Base-by-base conservation (phyloP, 2,329 filamentous ascomycete species). In the Microsporum canis region DNA sequence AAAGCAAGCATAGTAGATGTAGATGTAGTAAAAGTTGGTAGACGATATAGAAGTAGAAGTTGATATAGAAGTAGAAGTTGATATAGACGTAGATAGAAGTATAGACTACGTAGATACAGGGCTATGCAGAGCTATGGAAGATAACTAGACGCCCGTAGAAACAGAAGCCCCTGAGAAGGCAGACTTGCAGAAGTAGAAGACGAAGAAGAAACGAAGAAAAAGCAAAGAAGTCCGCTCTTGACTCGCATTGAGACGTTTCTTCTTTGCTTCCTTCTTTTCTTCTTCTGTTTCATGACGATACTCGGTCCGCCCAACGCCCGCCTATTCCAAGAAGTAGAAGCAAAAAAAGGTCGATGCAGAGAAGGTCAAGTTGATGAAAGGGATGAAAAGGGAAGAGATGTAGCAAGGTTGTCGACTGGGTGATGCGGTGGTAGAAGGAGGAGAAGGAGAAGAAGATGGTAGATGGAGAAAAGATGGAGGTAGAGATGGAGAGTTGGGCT, bases 401-500 rank as follows among this genome's bases (percentile, higher is more conserved):
- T 23, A 23, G 17, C 17, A 23, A 23, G 17, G 17, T 23, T 23
- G 17, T 23, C 17, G 17, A 23, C 17, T 23, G 17, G 17, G 17
- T 23, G 17, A 23, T 23, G 17, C 17, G 17, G 17, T 23, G 17
- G 17, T 23, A 23, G 17, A 23, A 23, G 17, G 17, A 23, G 17
- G 17, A 23, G 17, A 23, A 17, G 39, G 17, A 41, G 38, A 43
- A 43, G n/a, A 43, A 41, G 39, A n/a, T n/a, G 17, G n/a, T n/a
- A 41, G 39, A 4, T 14, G 38, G 4, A 14, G 49, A n/a, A 53
- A 5, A 33, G 33, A 27, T 53, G 12, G 27, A 53, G 29, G 7
- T 45, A 56, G 62, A 63, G 62, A 63, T 61, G 62, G 64, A 58
- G 53, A 23, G 29, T 6, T 53, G 29, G 7, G 73, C 68, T 64